phyloP scores from a whole-genome alignment of 352 stramenopile species.

The Ophiocytium majus region DNA sequence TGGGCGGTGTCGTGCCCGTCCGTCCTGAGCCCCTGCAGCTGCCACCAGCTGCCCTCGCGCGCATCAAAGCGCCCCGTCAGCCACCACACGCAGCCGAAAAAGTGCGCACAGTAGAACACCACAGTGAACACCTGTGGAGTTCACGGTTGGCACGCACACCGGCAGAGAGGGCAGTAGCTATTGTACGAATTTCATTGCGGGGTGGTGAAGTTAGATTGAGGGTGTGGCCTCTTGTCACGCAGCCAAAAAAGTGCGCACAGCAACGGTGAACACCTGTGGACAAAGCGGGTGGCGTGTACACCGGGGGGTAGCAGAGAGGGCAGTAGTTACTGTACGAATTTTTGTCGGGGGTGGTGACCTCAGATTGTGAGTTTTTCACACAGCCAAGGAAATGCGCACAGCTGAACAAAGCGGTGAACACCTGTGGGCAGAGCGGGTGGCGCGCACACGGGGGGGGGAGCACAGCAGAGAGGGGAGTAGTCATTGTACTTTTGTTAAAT shows the following conservation, averaged over 20 bases:
- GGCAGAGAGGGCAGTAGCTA: background rate
- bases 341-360: too few species aligned
- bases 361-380: too few species aligned
- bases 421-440: background rate
- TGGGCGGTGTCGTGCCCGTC: conserved; percentile 23
- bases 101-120: conserved; percentile 55
- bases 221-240: too few species aligned
- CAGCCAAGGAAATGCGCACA: conserved; percentile 59
- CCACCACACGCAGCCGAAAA: conserved; percentile 59
- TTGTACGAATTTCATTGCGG: background rate
- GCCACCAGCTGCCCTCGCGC: conserved; percentile 49
- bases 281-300: background rate
- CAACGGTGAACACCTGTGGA: conserved; percentile 53
- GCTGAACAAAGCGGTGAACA: conserved; percentile 57
- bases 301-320: background rate
- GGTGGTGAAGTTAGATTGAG: too few species aligned
- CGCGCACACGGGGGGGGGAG: background rate
- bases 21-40: conserved; percentile 27
- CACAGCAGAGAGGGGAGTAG: background rate
- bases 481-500: too few species aligned
- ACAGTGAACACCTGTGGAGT: conserved; percentile 46
- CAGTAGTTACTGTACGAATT: background rate
- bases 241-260: conserved; percentile 59
- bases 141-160: background rate
- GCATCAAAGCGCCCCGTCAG: conserved; percentile 26